These are phyloP conservation scores for Volvox carteri DNA, from an alignment of 163 green algal species.

Conservation along the genomic window DNA sequence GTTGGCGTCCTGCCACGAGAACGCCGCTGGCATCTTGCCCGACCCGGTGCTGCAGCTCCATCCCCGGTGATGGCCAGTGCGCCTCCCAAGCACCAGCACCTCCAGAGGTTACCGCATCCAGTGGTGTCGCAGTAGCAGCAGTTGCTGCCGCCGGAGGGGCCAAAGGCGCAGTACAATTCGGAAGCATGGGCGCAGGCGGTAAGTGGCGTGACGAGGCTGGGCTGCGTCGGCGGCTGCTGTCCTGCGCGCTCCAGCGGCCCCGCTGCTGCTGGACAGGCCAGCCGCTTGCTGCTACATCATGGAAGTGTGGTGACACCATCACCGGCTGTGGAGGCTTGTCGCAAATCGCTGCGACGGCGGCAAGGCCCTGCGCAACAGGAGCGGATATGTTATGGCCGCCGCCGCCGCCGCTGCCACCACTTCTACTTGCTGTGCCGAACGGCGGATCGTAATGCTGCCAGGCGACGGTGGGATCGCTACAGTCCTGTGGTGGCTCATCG, in stretches of 20 bases:
- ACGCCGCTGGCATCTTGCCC: not conserved
- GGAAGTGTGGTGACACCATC: not conserved
- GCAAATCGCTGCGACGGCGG: no score
- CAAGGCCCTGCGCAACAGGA: no score
- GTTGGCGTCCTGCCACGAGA: not conserved
- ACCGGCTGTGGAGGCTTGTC: no score
- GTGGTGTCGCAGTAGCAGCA: not conserved
- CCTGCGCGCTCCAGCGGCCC: not conserved
- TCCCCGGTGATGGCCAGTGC: no score
- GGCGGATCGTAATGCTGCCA: no score
- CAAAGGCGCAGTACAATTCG: not conserved
- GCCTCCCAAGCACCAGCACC: no score
- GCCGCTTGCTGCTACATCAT: not conserved
- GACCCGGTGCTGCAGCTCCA: no score
- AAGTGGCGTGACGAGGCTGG: not conserved
- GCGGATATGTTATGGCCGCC: no score
- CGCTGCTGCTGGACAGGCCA: not conserved
- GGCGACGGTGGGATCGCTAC: no score
- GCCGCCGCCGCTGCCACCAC: no score
- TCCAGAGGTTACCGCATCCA: not conserved
- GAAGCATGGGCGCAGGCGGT: not conserved
- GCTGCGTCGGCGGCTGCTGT: not conserved
- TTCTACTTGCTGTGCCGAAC: no score
- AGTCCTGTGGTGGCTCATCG: no score
- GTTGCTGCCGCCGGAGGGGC: not conserved